Base-by-base conservation (phyloP, 2,329 filamentous ascomycete genomes). In the Hansfordia pulvinata region DNA sequence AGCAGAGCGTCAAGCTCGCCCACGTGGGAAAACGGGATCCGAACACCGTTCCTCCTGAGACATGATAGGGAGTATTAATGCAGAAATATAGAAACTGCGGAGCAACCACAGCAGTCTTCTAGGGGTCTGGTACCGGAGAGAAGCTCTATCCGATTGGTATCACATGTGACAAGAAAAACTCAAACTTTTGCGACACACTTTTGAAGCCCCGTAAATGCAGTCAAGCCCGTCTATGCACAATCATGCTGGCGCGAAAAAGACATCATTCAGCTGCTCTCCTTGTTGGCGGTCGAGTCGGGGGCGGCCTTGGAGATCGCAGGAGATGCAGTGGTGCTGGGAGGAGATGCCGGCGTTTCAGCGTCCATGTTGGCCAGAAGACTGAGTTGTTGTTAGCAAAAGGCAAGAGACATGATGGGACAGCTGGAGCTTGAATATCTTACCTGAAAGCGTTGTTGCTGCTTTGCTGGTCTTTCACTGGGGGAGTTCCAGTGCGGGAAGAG, bases 401-500 rank as follows among this genome's bases (percentile, higher is more conserved):
- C 9, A 16, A 13, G 15, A 20, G 20, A 24, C 10, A 10, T 8
- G 16, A 13, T 4, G 17, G 2, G 19, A 17, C n/a, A 10, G 10
- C 6, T 2, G 6, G 13, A 13, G 12, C 3, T 5, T 8, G 18
- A 12, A 14, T 14, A 24, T 43, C 78, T 66, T 73, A 94, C 86
- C 84, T 88, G 62, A 93, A 98, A 41, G 86, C 78, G 63, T 98
- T 98, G 40, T 76, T 73, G 46, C 80, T 80, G 32, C 72, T 77
- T 28, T 69, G 67, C 43, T 43, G 50, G 34, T 62, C 56, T 29
- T 60, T 54, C 12, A 68, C 69, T 23, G 85, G 81, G 29, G 86
- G 86, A 25, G 88, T 96, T 43, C 81, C 83, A 30, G 84, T 92
- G 40, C 90, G 76, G 33, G 86, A 94, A 29, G 84, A 92, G 39